Conservation (phyloP, 768 basidiomycete genomes). For the Mrakia blollopis region DNA sequence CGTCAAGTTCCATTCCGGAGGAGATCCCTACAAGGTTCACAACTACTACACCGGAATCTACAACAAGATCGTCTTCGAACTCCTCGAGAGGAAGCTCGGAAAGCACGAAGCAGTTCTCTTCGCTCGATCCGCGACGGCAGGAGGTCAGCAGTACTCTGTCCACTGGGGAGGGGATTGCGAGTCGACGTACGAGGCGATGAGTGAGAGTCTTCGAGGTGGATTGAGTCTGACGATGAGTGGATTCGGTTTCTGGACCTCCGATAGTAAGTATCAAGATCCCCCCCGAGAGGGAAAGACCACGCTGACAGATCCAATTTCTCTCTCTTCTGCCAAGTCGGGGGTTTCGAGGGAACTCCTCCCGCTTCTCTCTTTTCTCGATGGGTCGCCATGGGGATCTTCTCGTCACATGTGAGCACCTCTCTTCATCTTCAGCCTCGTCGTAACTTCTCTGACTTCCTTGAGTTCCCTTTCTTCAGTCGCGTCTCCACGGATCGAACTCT, state of each 20-base stretch:
- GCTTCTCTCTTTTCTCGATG: conserved; percentile 68
- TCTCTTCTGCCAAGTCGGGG: conserved; percentile 36
- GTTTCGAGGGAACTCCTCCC: conserved; percentile 68
- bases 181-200: conserved; percentile 72
- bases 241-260: conserved; percentile 67
- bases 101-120: conserved; percentile 64
- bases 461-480: conserved; percentile 44
- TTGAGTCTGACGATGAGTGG: conserved; percentile 64
- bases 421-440: background rate
- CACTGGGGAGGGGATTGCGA: conserved; percentile 61
- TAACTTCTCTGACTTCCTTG: background rate
- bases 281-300: conserved; percentile 42
- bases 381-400: conserved; percentile 72
- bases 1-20: conserved; percentile 61
- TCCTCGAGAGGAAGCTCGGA: conserved; percentile 58
- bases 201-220: conserved; percentile 61
- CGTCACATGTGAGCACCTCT: conserved; percentile 51
- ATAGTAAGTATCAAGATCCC: conserved; percentile 44
- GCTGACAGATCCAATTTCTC: background rate
- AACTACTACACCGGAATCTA: conserved; percentile 66
- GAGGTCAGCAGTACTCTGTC: conserved; percentile 54
- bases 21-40: conserved; percentile 60
- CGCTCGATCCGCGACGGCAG: conserved; percentile 62
- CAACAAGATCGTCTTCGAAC: conserved; percentile 63
- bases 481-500: conserved; percentile 66